Base-by-base conservation (phyloP, 768 basidiomycete species). In the Lactifluus pinguis region DNA sequence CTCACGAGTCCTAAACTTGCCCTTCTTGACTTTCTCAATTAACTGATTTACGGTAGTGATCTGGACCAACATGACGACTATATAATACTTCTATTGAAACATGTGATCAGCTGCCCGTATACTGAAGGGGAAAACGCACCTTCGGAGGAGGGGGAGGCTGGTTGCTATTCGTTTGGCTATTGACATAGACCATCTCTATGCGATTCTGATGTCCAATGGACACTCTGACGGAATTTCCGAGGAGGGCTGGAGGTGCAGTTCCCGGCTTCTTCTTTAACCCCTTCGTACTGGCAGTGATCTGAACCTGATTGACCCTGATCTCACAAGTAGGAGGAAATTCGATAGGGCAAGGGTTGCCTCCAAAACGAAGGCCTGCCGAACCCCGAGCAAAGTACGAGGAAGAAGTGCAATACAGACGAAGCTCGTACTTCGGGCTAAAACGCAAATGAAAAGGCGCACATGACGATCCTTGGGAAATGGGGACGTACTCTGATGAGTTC, bases 261-360 rank as follows among this genome's bases (percentile, higher is more conserved):
- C 93, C 93, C 32, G 92, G 88, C 67, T 90, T 94, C 78, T 97
- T 97, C 80, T 97, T 97, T 70, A 95, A 74, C 5, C 94, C 94
- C 71, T 92, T 92, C 64, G 93, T 72, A 71, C 87, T 94, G 41
- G 86, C 90, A 19, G 76, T 76, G 34, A 95, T 74, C 56, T 82
- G 78, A 2, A 76, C 76, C 57, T 75, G 78, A 72, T 97, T 95
- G 42, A 95, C 83, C 69, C 91, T 86, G 53, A 95, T 86, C 81
- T 97, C 93, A 69, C 89, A 93, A 9, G 89, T 89, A 8, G 86
- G 84, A 25, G 93, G 93, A 67, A 95, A 97, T 76, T 97, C 93
- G 51, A 95, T 83, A 4, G 83, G 89, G 69, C 88, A 90, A 17
- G 83, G 82, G 17, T 75, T 71, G 48, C 73, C 67, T 59, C 72